Evolutionary conservation across 2,329 filamentous ascomycete genomes (phyloP), one percentile per base, ranked within the genome.

Genomic region (Cadophora malorum): DNA sequence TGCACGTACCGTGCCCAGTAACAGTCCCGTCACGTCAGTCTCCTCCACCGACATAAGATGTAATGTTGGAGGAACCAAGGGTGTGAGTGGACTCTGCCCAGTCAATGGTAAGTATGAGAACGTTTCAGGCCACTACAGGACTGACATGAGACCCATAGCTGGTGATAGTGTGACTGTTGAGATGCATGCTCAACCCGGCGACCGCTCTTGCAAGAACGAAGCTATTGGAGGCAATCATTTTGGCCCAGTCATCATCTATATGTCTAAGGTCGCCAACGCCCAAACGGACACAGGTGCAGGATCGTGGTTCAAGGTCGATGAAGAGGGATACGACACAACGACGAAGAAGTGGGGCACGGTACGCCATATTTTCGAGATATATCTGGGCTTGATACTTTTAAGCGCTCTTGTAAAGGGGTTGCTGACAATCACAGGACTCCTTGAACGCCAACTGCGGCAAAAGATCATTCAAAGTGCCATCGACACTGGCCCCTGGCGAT

Each of bases 191-290:
- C 78, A 78, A n/a, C 33, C 62, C 19, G 79, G 79, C 58, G 82
- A 85, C 72, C 80, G 84, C 56, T 77, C 71, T 35, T 86, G 84
- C 73, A 71, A 72, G 28, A 80, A 78, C 58, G 81, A 84, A 69
- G 85, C 84, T 23, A 85, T 87, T 63, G 85, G 85, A 35, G 84
- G 85, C 41, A 81, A 81, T 49, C 85, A 87, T 76, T 85, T 83
- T 71, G 84, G 84, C 12, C 84, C 85, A 1, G 83, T 86, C 38
- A 80, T 84, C 60, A 80, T 84, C 0, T 86, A 86, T 74, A 79
- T 86, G 65, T 81, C 80, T 74, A 81, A 84, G 70, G 85, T 87
- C 23, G 68, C 78, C 25, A 81, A 86, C 72, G 81, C 85, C 4
- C 74, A 79, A 52, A 81, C 78, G 0, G 82, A 83, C 58, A 79